These are phyloP conservation scores for Scleromitrula shiraiana DNA, from an alignment of 2,329 filamentous ascomycete genomes.

Conservation along the genomic window DNA sequence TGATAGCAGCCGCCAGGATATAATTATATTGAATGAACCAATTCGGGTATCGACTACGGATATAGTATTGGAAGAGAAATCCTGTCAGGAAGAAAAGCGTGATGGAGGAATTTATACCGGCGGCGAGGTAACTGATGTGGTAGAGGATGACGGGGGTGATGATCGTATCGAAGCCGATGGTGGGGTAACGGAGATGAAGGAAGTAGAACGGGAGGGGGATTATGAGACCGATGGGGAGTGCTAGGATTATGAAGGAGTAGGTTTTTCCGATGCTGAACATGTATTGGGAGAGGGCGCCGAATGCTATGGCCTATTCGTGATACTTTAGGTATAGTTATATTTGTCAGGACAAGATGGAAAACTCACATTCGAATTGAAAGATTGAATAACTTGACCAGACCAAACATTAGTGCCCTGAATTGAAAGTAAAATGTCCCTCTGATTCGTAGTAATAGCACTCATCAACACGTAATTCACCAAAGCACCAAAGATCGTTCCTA, in stretches of 20 bases:
- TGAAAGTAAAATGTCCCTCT: constrained; percentile 54
- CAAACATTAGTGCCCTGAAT: constrained; percentile 51
- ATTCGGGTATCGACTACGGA: constrained; percentile 43
- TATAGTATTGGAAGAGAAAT: constrained; percentile 58
- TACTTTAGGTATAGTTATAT: not conserved
- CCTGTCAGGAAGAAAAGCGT: constrained; percentile 61
- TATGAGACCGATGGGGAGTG: constrained; percentile 61
- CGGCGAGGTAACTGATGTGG: constrained; percentile 53
- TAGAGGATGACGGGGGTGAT: constrained; percentile 61
- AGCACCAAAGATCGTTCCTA: constrained; percentile 35
- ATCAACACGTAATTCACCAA: constrained; percentile 51
- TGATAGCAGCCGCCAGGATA: constrained; percentile 62
- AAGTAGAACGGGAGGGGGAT: constrained; percentile 53
- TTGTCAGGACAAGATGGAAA: not conserved
- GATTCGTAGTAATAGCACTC: constrained; percentile 56
- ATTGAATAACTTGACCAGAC: constrained; percentile 49
- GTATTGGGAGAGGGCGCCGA: constrained; percentile 58
- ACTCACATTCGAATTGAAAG: constrained; percentile 41
- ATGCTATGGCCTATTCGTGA: constrained; percentile 59
- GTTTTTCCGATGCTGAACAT: constrained; percentile 57
- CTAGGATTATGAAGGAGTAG: constrained; percentile 59
- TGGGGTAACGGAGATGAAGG: constrained; percentile 48
- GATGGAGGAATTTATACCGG: constrained; percentile 63
- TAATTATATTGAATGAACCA: constrained; percentile 78
- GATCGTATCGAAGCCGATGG: constrained; percentile 54